Conservation (phyloP, 306 rosid species). For the Glycyrrhiza uralensis region DNA sequence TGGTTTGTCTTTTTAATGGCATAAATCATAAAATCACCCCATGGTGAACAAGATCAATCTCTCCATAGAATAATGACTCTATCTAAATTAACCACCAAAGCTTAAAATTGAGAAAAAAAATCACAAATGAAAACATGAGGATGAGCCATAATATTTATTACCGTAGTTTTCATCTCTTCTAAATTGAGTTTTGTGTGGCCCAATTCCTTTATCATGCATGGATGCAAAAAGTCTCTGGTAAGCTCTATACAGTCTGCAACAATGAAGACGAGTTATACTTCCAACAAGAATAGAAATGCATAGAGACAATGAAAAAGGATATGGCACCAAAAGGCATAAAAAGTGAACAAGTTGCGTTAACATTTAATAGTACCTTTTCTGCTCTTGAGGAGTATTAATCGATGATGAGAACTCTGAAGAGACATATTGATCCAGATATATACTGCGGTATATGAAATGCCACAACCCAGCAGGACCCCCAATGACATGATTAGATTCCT, state of each 20-base stretch:
- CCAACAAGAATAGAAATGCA: not conserved
- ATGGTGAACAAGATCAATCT: not conserved
- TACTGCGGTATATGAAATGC: slow-evolving; percentile 95
- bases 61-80: not conserved
- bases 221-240: slow-evolving; percentile 86
- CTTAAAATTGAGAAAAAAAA: not conserved
- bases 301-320: not conserved
- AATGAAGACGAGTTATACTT: slow-evolving; percentile 30
- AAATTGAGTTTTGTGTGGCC: slow-evolving; percentile 92
- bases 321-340: slow-evolving; percentile 1
- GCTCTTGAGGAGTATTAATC: slow-evolving; percentile 62
- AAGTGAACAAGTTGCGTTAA: not conserved
- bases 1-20: not conserved
- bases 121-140: not conserved
- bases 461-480: slow-evolving; percentile 95
- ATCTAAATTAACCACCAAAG: not conserved
- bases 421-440: slow-evolving; percentile 89
- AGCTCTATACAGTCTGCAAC: slow-evolving; percentile 83
- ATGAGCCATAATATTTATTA: slow-evolving; percentile 32
- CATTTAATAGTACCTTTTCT: slow-evolving; percentile 59
- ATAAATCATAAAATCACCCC: not conserved
- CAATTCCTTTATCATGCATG: slow-evolving; percentile 87
- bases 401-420: slow-evolving; percentile 81
- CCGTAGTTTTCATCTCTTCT: slow-evolving; percentile 97
- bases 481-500: slow-evolving; percentile 50